Evolutionary conservation across 1,139 yeast genomes (phyloP).

Genomic region (Geotrichum phurueaensis): DNA sequence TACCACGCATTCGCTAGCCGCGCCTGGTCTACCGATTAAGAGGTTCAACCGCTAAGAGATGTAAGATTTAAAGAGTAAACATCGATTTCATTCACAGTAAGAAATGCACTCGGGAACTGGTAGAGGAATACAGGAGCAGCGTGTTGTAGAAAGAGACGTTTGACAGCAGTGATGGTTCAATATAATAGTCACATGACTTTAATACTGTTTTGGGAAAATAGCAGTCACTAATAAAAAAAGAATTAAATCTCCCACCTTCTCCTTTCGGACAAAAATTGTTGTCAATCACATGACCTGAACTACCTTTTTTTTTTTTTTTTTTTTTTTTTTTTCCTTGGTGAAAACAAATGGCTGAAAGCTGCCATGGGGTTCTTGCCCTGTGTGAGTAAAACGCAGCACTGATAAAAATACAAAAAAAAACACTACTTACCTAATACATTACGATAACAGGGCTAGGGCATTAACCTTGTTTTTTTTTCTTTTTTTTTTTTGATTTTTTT

Average conservation of each 20-base stretch:
- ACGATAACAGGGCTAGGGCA: neutral
- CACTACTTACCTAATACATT: neutral
- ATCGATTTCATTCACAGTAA: too few relatives aligned
- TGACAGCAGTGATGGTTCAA: too few relatives aligned
- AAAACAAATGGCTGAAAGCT: too few relatives aligned
- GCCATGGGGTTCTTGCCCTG: too few relatives aligned
- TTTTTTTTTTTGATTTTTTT: neutral
- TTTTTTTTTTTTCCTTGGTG: too few relatives aligned
- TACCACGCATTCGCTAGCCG: constrained; percentile 12
- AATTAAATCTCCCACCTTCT: too few relatives aligned
- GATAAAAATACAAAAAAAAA: too few relatives aligned
- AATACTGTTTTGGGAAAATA: neutral
- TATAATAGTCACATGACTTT: neutral
- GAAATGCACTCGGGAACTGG: too few relatives aligned
- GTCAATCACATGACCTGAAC: neutral
- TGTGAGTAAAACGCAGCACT: neutral
- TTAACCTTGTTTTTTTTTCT: constrained; percentile 23
- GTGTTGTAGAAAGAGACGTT: too few relatives aligned
- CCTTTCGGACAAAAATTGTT: neutral
- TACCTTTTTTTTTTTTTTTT: neutral
- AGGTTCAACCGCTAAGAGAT: too few relatives aligned
- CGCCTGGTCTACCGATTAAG: constrained; percentile 7
- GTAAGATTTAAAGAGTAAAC: too few relatives aligned
- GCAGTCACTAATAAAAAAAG: neutral
- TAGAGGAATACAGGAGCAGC: too few relatives aligned